phyloP scores from a whole-genome alignment of 805 yeast genomes.

The Starmerella riodocensis region DNA sequence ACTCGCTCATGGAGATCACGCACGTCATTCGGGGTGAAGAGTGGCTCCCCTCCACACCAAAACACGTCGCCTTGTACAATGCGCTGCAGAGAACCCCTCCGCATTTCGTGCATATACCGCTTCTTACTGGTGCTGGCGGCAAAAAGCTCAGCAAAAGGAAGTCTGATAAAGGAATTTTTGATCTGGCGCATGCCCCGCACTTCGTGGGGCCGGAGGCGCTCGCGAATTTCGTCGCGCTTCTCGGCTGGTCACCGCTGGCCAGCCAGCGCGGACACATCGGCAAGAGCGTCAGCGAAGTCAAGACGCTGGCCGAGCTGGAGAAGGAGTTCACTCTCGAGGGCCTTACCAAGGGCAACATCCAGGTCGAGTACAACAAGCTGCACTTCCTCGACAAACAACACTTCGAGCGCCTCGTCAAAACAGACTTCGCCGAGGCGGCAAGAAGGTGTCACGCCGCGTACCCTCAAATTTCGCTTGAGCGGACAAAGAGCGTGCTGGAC shows the following conservation, averaged over 20 bases:
- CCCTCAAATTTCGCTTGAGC: slow-evolving; percentile 23
- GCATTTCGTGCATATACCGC: slow-evolving; percentile 73
- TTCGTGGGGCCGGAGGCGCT: slow-evolving; percentile 72
- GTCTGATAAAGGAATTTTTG: slow-evolving; percentile 63
- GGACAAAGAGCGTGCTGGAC: slow-evolving; percentile 32
- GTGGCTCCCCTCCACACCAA: slow-evolving; percentile 94
- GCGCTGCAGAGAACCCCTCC: slow-evolving; percentile 66
- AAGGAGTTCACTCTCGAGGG: slow-evolving; percentile 49
- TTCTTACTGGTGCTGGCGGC: slow-evolving; percentile 50
- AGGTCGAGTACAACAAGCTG: slow-evolving; percentile 69
- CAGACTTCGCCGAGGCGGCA: slow-evolving; percentile 6
- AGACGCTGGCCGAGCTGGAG: slow-evolving; percentile 35
- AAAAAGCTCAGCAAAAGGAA: slow-evolving; percentile 70
- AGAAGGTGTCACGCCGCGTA: slow-evolving; percentile 13
- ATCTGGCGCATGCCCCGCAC: slow-evolving; percentile 29
- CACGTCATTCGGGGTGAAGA: slow-evolving; percentile 97
- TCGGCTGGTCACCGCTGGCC: slow-evolving; percentile 88
- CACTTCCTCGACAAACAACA: slow-evolving; percentile 65
- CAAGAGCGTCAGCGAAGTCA: slow-evolving; percentile 22
- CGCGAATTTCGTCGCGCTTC: slow-evolving; percentile 71
- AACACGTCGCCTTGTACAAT: slow-evolving; percentile 71
- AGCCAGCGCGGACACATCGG: slow-evolving; percentile 23
- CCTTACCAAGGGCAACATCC: slow-evolving; percentile 85
- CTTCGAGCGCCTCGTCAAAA: slow-evolving; percentile 10
- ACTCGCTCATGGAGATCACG: slow-evolving; percentile 79